Base-by-base conservation (phyloP, 164 flowering plant species). In the Aristolochia fimbriata region DNA sequence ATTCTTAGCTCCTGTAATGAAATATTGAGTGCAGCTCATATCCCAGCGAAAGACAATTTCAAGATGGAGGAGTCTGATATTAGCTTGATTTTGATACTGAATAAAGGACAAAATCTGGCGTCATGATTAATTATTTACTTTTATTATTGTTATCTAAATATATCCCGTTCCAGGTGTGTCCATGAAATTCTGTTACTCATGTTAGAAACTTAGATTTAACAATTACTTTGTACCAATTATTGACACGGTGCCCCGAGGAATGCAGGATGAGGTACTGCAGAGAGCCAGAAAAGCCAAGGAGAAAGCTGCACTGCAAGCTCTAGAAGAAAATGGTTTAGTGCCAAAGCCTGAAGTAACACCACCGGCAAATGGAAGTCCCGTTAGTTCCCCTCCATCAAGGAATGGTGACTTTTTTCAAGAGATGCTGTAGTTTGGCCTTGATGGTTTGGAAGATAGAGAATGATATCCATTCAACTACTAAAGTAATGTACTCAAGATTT, bases 221-320 rank as follows among this genome's bases (percentile, higher is more conserved):
- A 55, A 14, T 6, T 27, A 2, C 27, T 48, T 48, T 19, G 2
- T 15, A 11, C 2, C 51, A 48, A 48, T 2, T 48, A 15, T 19
- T 48, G 12, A 15, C 20, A 15, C 6, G 16, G n/a, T 17, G 19
- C 22, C 6, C 19, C 22, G n/a, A 2, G 33, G 50, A 41, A 47
- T 19, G 73, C 80, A 88, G 96, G 90, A 84, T 57, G 92, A 85
- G 25, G 90, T 88, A 56, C 52, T 83, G 23, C 85, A 83, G 65
- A 88, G 83, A 70, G 96, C 96, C 50, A 69, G 63, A 69, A 57
- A 64, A 30, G 62, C 73, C 6, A 75, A 75, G 58, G 78, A 63
- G 51, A 69, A 68, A 64, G 71, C 73, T 30, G 68, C 78, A 43
- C 75, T 68, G 20, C 71, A 69, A 66, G 63, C 75, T 49, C 37